Base-by-base conservation (phyloP, 371 early-diverging fungal species). In the Mortierella sp. region DNA sequence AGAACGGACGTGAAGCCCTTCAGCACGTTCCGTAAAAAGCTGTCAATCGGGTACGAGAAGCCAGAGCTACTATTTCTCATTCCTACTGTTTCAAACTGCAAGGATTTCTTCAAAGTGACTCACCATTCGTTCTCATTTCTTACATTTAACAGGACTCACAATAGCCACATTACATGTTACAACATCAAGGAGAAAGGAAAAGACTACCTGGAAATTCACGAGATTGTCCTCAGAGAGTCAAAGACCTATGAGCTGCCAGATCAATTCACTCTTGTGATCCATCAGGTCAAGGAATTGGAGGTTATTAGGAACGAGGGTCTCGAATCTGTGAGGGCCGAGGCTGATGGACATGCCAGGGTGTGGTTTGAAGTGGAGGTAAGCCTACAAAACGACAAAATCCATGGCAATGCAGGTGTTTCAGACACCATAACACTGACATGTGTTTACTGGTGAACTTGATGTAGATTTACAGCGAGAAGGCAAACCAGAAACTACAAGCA, bases 311-410 rank as follows among this genome's bases (percentile, higher is more conserved):
- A 40, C 10, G 39, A 41, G 24, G 62, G 54, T 19, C 29, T 61
- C 16, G 49, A 57, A 16, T 17, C 62, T 16, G 73, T 72, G 21
- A 72, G 61, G 9, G 73, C 54, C 14, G 34, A 54, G 4, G 57
- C 62, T 10, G 29, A 19, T 4, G 57, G 53, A 9, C 12, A 16
- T 16, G 62, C 67, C 51, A 66, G 58, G 24, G 51, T 28, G 39
- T 72, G 73, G 73, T 72, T 53, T 21, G 73, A 72, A 22, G 39
- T 72, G 28, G 73, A 72, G 67, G 73, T 71, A 60, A 53, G 49
- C 22, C 27, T 41, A 12, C 12, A 2, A 17, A 39, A 34, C 39
- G 21, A 19, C 9, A 39, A 10, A 53, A 22, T 17, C 39, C 1
- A 10, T 19, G 7, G 37, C 24, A 16, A 16, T 48, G 13, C 22